A percentile compares a stretch with the other conserved stretches of the same genome.
These are phyloP conservation scores for Lachnellula hyalina DNA, from an alignment of 2,329 filamentous ascomycete species.

Conservation along the genomic window DNA sequence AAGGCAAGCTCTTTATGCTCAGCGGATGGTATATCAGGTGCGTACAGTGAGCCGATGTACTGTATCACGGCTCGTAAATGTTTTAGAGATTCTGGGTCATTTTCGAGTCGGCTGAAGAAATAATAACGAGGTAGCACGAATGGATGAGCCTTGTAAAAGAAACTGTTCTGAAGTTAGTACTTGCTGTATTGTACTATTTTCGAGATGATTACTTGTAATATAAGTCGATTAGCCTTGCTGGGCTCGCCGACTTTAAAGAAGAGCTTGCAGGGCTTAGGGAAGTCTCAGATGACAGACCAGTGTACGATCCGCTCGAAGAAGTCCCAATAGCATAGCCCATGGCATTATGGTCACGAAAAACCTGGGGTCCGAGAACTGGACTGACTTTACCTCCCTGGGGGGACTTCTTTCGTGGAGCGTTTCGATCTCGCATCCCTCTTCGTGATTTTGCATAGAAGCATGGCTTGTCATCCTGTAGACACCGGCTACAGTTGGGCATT, in stretches of 20 bases:
- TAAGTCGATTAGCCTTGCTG: constrained; percentile 22
- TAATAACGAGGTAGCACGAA: constrained; percentile 33
- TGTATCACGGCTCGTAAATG: constrained; percentile 30
- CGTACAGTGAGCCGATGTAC: constrained; percentile 37
- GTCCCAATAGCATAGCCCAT: constrained; percentile 1
- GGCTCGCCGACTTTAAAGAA: constrained; percentile 11
- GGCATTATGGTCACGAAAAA: background rate
- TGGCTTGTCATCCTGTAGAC: constrained; percentile 36
- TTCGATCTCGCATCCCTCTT: constrained; percentile 35
- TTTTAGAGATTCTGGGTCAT: constrained; percentile 31
- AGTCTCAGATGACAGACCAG: constrained; percentile 11
- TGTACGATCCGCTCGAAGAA: constrained; percentile 11
- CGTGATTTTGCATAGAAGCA: constrained; percentile 45
- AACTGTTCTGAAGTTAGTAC: constrained; percentile 25
- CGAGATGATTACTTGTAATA: constrained; percentile 20
- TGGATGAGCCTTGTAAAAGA: constrained; percentile 34
- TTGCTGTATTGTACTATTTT: constrained; percentile 4
- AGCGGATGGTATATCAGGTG: constrained; percentile 26
- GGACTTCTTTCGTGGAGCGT: constrained; percentile 15
- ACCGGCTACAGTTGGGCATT: constrained; percentile 39
- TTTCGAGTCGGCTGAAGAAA: constrained; percentile 29
- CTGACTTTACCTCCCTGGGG: constrained; percentile 9
- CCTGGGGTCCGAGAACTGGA: constrained; percentile 1
- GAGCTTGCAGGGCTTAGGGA: constrained; percentile 18
- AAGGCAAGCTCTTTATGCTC: constrained; percentile 30